Conservation (phyloP, 371 early-diverging fungal species). For the Syncephalastrum sp. region DNA sequence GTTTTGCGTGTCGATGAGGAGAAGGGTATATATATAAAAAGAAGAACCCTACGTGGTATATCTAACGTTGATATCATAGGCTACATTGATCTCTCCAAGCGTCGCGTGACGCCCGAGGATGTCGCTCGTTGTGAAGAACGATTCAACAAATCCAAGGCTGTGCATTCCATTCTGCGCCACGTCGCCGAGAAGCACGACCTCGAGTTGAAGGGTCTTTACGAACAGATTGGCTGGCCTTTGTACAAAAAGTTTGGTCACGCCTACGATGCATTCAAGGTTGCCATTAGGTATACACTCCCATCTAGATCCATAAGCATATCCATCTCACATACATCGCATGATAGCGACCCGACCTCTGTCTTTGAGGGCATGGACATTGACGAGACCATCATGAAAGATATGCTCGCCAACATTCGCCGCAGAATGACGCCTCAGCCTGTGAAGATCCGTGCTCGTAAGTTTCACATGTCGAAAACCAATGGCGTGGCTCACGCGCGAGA, state of each 20-base stretch:
- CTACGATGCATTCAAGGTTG: constrained; percentile 95
- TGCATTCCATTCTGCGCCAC: constrained; percentile 82
- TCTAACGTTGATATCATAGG: constrained; percentile 46
- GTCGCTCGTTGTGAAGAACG: constrained; percentile 92
- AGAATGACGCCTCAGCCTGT: constrained; percentile 95
- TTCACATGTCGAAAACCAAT: neutral
- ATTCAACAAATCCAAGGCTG: constrained; percentile 96
- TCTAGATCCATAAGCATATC: neutral
- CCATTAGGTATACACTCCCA: constrained; percentile 72
- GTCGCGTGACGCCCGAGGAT: constrained; percentile 97
- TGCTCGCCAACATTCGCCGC: constrained; percentile 84
- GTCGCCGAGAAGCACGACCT: constrained; percentile 89
- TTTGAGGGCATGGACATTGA: constrained; percentile 79
- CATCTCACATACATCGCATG: neutral
- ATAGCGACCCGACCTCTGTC: constrained; percentile 88
- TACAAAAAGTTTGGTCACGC: constrained; percentile 98
- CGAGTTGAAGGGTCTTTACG: constrained; percentile 86
- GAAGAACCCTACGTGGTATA: neutral
- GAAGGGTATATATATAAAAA: constrained; percentile 69
- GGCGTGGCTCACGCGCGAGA: neutral
- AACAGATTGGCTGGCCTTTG: constrained; percentile 95
- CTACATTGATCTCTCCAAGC: constrained; percentile 99
- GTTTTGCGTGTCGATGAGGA: constrained; percentile 99
- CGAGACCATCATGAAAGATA: constrained; percentile 67
- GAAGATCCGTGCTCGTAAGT: constrained; percentile 90